Conservation (phyloP, 2,329 filamentous ascomycete genomes). For the Fusarium oxysporum region DNA sequence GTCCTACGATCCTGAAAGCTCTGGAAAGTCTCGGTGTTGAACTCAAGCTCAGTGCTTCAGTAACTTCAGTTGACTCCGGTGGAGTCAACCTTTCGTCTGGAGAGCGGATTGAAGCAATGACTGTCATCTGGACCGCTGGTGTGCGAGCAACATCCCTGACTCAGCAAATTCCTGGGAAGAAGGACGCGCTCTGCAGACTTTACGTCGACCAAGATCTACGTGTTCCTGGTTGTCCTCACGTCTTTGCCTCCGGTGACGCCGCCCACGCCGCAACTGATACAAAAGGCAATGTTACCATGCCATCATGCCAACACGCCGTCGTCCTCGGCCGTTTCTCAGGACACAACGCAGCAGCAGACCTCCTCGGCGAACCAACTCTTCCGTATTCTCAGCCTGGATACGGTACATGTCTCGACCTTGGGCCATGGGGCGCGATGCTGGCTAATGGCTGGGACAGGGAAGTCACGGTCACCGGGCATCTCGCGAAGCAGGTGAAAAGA, state of each 20-base stretch:
- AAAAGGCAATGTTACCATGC: slow-evolving; percentile 47
- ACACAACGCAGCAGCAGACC: slow-evolving; percentile 50
- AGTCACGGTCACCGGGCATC: slow-evolving; percentile 42
- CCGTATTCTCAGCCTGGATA: slow-evolving; percentile 50
- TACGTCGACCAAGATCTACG: slow-evolving; percentile 18
- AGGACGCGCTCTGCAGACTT: slow-evolving; percentile 36
- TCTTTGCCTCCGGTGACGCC: slow-evolving; percentile 49
- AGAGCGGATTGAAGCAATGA: slow-evolving; percentile 50
- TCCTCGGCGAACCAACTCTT: slow-evolving; percentile 43
- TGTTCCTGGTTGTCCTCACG: background rate
- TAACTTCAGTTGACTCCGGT: slow-evolving; percentile 41
- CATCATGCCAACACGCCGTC: slow-evolving; percentile 56
- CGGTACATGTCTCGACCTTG: slow-evolving; percentile 52
- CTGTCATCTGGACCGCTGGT: slow-evolving; percentile 54
- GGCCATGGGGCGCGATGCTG: slow-evolving; percentile 47
- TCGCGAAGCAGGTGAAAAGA: slow-evolving; percentile 50
- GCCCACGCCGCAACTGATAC: slow-evolving; percentile 44
- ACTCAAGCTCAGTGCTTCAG: slow-evolving; percentile 44
- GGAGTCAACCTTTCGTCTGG: slow-evolving; percentile 46
- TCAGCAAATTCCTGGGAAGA: slow-evolving; percentile 47
- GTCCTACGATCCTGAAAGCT: slow-evolving; percentile 48
- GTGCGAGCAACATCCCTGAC: slow-evolving; percentile 49
- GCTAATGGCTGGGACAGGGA: slow-evolving; percentile 48
- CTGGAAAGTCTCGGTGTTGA: slow-evolving; percentile 47
- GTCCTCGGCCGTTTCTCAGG: slow-evolving; percentile 50